Evolutionary conservation across 441 rosid genomes (phyloP), one percentile per base, ranked within the genome.

Genomic region (Erodium texanum): DNA sequence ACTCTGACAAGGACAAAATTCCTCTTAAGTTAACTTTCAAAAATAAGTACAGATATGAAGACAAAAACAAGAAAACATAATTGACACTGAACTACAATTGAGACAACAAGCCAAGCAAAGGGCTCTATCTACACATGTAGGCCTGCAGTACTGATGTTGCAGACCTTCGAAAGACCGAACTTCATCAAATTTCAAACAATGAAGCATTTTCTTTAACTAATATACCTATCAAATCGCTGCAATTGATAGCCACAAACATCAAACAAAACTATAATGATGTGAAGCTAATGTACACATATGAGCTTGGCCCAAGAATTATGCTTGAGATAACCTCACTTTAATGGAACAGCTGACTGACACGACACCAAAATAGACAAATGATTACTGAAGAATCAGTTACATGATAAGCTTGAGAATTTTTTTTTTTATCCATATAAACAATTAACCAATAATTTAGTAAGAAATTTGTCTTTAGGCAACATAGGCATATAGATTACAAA

Each of bases 401-500:
- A 45, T 45, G 54, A 45, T 6, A 45, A 45, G 29, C 29, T 58
- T 23, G 15, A 22, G 63, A 22, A 58, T n/a, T n/a, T n/a, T n/a
- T n/a, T n/a, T n/a, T n/a, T 11, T 19, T 22, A 56, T 56, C 24
- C 24, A 56, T 20, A 22, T 20, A 10, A 23, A 58, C 59, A 58
- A 22, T 22, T 27, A 58, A 24, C 27, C 10, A 58, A 58, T 58
- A 23, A 45, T 20, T 58, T 45, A 61, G 66, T 11, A 61, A 45
- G 62, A 52, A 58, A 66, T 50, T 22, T 18, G 27, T 22, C 41
- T 23, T 34, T 36, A 69, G 67, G 24, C 71, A 68, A 71, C 24
- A 29, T 5, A 22, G 54, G 41, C 29, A 58, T 23, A 4, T 58
- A 45, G 54, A 45, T 45, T 45, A 15, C 54, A 16, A n/a, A 38